Evolutionary conservation across 164 flowering plant genomes (phyloP), one percentile per base, ranked within the genome.

Genomic region (Nelumbo lutea): DNA sequence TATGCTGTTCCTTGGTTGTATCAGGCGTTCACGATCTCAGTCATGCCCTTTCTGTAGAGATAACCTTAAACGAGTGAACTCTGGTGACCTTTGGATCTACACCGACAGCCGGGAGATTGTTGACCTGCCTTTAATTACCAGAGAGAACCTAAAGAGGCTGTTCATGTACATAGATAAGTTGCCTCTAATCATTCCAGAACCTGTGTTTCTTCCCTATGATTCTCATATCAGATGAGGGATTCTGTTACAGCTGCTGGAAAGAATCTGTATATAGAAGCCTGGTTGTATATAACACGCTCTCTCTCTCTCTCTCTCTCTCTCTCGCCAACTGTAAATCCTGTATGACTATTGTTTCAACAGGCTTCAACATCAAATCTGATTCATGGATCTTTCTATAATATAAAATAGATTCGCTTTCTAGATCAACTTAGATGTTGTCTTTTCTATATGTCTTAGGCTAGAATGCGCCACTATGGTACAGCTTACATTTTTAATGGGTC

Each of bases 11-110:
- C 27, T 39, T 65, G 58, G 48, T 51, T 72, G 64, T 38, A 81
- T 44, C 75, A 93, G 96, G 98, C 84, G 85, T 43, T 75, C 84
- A 50, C 79, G 92, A 69, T 89, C 97, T 43, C 90, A 84, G 73
- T 93, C 97, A 13, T 93, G 96, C 82, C 96, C 97, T 59, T 93
- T 93, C 79, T 93, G 97, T 63, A 87, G 97, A 50, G 87, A 85
- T 72, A 86, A 89, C 66, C 89, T 93, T 3, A 90, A 82, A 70
- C 80, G 91, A 62, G 90, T 93, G 39, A 79, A 86, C 68, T 87
- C 98, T 0, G 80, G 83, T 14, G 97, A 91, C 63, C 96, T 93
- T 38, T 91, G 97, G 97, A 85, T 91, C 47, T 88, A 83, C 71
- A 86, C 84, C 6, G 78, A 84, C 73, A 68, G 48, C 15, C 68